Evolutionary conservation across 805 yeast genomes (phyloP), one percentile per base, ranked within the genome.

Genomic region (Myxozyma sirexii): DNA sequence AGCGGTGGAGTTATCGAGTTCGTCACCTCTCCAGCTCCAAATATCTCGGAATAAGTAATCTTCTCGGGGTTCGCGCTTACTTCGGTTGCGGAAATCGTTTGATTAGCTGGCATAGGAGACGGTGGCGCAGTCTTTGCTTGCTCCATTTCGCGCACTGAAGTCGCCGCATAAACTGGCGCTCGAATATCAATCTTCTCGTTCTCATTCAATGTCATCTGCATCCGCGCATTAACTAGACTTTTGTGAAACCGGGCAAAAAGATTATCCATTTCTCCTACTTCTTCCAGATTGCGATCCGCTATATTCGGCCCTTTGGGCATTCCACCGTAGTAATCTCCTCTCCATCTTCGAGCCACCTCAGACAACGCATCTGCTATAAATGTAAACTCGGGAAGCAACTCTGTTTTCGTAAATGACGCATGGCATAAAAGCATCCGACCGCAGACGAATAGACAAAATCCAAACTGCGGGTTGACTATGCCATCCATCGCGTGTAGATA

Each of bases 361-460:
- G 45, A 37, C 13, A 56, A 59, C 7, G 57, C 10, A 13, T 45
- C 39, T 1, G 50, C 52, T 15, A 56, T 26, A 7, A 44, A 23
- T 8, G 37, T 27, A 23, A 56, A 56, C 42, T 56, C 60, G 3
- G 55, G 27, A 5, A 51, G 51, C 38, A 56, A 26, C 23, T 35
- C 38, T 2, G 45, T 35, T 15, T 41, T 37, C 17, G 51, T 33
- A 26, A 38, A 56, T n/a, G 56, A 43, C 21, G 60, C 26, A 12
- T 43, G 60, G 23, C 60, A 26, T 6, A 56, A 19, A 10, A 56
- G 46, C 60, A 51, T 43, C 5, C 56, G 43, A 12, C 60, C 60
- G 42, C 50, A 33, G 13, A 56, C 50, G 41, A 56, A 56, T 26
- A 56, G 38, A 44, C 60, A 56, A 33, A 56, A 56, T n/a, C 49